phyloP scores from a whole-genome alignment of 495 filamentous ascomycete genomes.

The Aspergillus kassunensis region DNA sequence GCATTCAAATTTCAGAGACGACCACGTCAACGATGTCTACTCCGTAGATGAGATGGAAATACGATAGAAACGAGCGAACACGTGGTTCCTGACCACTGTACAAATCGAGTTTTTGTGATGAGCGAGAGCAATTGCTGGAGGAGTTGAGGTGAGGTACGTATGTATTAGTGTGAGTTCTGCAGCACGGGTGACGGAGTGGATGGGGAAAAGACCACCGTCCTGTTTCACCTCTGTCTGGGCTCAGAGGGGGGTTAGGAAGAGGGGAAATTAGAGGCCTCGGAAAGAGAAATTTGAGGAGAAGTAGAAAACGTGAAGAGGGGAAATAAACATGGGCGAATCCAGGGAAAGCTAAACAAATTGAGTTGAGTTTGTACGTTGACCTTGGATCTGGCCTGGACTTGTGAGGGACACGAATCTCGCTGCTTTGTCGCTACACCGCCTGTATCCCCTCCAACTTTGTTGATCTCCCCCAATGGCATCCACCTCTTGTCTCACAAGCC shows the following conservation, averaged over 20 bases:
- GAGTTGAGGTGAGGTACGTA: neutral
- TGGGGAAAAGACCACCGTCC: too few species aligned
- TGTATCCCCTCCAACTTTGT: neutral
- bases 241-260: neutral
- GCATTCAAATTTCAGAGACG: neutral
- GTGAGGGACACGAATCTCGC: too few species aligned
- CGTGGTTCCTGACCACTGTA: slow-evolving; percentile 11
- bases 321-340: neutral
- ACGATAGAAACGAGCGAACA: neutral
- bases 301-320: neutral
- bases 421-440: neutral
- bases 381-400: too few species aligned
- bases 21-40: neutral
- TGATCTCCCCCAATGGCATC: slow-evolving; percentile 7
- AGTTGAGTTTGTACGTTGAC: neutral
- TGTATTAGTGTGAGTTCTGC: too few species aligned
- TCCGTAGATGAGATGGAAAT: too few species aligned
- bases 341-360: slow-evolving; percentile 7
- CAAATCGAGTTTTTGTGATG: neutral
- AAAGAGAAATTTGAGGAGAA: neutral
- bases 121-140: neutral
- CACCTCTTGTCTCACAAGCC: slow-evolving; percentile 1
- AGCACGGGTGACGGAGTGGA: too few species aligned
- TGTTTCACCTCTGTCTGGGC: slow-evolving; percentile 1
- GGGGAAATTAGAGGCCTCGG: neutral